phyloP scores from a whole-genome alignment of 75 land plant genomes.

The Sequoia sempervirens region DNA sequence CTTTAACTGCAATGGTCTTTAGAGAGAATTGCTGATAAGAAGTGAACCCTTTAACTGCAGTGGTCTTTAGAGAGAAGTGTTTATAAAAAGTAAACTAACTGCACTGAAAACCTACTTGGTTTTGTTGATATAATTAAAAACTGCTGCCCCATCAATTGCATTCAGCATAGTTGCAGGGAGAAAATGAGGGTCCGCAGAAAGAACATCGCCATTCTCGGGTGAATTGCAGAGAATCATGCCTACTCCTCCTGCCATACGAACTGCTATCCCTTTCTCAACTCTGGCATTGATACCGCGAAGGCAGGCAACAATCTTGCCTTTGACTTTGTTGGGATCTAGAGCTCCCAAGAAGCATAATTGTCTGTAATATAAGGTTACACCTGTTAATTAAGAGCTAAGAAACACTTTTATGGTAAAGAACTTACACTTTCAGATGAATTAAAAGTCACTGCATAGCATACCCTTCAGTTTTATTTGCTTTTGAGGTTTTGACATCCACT shows the following conservation, averaged over 20 bases:
- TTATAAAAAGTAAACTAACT: not conserved
- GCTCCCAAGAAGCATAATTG: conserved; percentile 9
- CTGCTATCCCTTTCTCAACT: conserved; percentile 10
- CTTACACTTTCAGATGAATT: not conserved
- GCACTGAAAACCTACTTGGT: conserved; percentile 28
- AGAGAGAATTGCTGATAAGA: not conserved
- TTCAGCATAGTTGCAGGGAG: conserved; percentile 49
- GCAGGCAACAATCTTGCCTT: conserved; percentile 32
- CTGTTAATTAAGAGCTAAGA: not conserved
- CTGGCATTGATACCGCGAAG: conserved; percentile 13
- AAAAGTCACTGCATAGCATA: not conserved
- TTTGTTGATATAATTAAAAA: conserved; percentile 49
- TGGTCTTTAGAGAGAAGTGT: not conserved
- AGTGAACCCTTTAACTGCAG: not conserved
- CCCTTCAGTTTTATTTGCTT: not conserved
- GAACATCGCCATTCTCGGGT: conserved; percentile 8
- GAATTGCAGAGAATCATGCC: conserved; percentile 31
- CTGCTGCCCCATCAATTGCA: conserved; percentile 17
- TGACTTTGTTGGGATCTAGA: conserved; percentile 25
- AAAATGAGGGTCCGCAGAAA: conserved; percentile 46
- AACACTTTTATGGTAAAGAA: not conserved
- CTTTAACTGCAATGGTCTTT: not conserved
- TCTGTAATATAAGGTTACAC: conserved; percentile 7
- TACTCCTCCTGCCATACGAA: conserved; percentile 26
- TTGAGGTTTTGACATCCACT: conserved; percentile 8